phyloP scores from a whole-genome alignment of 371 early-diverging fungal species.

The Saksenaea oblongispora region DNA sequence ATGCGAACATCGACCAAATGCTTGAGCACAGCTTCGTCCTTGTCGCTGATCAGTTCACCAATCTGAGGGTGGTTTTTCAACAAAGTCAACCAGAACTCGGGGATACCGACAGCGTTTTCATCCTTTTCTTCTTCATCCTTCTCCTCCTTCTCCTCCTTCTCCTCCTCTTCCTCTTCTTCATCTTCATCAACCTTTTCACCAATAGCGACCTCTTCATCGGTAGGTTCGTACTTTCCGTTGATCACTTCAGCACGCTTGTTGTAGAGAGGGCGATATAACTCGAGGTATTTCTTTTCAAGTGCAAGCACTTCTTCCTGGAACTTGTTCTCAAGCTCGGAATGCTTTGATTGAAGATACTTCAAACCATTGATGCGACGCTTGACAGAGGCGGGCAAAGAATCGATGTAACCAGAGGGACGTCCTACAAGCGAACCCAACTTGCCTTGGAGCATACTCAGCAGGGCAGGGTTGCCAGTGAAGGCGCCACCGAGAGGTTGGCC shows the following conservation, averaged over 20 bases:
- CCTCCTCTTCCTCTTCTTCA: conserved; percentile 46
- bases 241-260: conserved; percentile 80
- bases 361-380: conserved; percentile 83
- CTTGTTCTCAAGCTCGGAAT: conserved; percentile 75
- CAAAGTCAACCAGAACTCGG: conserved; percentile 93
- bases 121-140: conserved; percentile 40
- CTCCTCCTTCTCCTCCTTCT: conserved; percentile 26
- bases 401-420: conserved; percentile 80
- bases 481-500: conserved; percentile 27
- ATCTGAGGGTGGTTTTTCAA: conserved; percentile 85
- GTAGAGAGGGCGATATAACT: conserved; percentile 82
- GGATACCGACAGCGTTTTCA: conserved; percentile 58
- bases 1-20: conserved; percentile 84
- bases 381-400: conserved; percentile 73
- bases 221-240: conserved; percentile 81
- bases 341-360: conserved; percentile 81
- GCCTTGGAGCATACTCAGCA: conserved; percentile 66
- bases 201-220: conserved; percentile 76
- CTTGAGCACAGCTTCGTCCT: conserved; percentile 86
- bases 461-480: conserved; percentile 49
- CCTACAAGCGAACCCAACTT: conserved; percentile 79
- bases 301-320: conserved; percentile 89
- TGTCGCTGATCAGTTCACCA: conserved; percentile 81
- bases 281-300: conserved; percentile 92
- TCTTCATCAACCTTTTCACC: conserved; percentile 64